These are phyloP conservation scores for Solanum ossicruentum DNA, from an alignment of 257 asterid species.

Conservation along the genomic window DNA sequence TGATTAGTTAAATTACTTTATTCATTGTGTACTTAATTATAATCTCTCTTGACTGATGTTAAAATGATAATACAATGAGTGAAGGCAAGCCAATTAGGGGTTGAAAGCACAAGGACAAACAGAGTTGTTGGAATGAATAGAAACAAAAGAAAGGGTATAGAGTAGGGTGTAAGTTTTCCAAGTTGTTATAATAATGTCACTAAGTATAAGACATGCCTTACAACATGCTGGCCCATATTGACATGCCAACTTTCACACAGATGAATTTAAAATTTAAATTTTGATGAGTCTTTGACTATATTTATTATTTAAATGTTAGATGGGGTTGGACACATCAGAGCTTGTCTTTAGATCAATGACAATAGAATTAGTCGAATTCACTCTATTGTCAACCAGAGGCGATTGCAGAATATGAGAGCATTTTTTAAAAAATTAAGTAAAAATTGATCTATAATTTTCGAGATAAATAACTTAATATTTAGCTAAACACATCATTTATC, in stretches of 20 bases:
- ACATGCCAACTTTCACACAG: background rate
- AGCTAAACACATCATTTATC: too few species aligned
- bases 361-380: background rate
- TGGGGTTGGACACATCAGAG: background rate
- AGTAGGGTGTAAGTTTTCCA: background rate
- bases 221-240: background rate
- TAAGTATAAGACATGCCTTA: background rate
- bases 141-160: background rate
- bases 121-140: background rate
- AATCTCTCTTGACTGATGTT: background rate
- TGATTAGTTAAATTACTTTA: too few species aligned
- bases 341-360: background rate
- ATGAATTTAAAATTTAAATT: too few species aligned
- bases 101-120: background rate
- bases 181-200: background rate
- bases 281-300: too few species aligned
- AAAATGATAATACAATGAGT: background rate
- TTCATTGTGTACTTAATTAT: too few species aligned
- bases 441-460: too few species aligned
- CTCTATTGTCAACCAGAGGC: background rate
- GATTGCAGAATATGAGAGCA: too few species aligned
- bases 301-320: background rate
- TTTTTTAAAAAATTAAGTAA: too few species aligned
- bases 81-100: background rate
- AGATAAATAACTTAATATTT: too few species aligned